Percentiles rank a stretch among this genome's conserved stretches.
phyloP scores from a whole-genome alignment of 2,329 filamentous ascomycete genomes.

The Hirsutella rhossiliensis region DNA sequence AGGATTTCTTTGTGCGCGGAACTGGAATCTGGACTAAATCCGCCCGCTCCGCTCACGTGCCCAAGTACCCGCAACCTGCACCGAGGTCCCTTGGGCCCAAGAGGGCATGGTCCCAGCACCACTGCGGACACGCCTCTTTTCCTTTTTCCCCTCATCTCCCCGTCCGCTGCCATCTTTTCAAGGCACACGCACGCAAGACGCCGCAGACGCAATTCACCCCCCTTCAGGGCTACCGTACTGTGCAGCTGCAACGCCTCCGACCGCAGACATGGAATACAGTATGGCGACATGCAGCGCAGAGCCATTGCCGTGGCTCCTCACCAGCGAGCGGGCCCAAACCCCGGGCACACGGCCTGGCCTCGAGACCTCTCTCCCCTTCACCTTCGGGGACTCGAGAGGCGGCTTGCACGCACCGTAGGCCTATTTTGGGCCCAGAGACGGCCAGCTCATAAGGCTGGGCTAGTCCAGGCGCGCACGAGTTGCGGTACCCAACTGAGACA shows the following conservation, averaged over 20 bases:
- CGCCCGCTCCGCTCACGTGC: conserved; percentile 1
- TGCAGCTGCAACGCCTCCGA: background rate
- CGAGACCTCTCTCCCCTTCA: too few species aligned
- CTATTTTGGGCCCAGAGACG: too few species aligned
- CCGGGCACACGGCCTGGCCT: too few species aligned
- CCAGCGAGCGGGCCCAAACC: too few species aligned
- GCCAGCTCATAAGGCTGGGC: conserved; percentile 2
- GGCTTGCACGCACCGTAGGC: too few species aligned
- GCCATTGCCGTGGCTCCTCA: background rate
- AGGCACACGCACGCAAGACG: conserved; percentile 2
- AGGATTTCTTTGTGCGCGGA: background rate
- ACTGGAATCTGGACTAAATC: conserved; percentile 5
- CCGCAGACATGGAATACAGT: background rate
- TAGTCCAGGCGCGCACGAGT: background rate
- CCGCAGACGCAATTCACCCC: conserved; percentile 5
- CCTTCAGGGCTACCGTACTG: background rate
- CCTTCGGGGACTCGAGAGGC: too few species aligned
- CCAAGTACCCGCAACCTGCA: background rate
- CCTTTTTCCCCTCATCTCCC: background rate
- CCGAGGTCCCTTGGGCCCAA: background rate
- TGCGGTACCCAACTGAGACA: background rate
- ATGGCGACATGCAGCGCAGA: background rate
- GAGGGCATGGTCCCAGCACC: background rate
- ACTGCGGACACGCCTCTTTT: too few species aligned
- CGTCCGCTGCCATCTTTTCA: background rate